Conservation (phyloP, 306 rosid species). For the Gastrolobium bilobum region DNA sequence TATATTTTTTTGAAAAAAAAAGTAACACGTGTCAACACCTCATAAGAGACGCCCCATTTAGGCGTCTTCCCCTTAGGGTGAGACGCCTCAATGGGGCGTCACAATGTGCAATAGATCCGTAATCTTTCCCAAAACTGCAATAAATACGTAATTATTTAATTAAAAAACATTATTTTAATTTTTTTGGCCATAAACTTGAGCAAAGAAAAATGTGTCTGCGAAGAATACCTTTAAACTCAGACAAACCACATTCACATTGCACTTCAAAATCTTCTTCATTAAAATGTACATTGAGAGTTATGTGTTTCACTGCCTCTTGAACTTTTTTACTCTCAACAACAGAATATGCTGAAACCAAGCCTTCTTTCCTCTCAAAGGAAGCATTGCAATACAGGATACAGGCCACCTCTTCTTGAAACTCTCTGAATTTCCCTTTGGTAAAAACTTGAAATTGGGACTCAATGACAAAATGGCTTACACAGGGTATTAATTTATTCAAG, state of each 20-base stretch:
- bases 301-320: background rate
- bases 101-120: too few relatives aligned
- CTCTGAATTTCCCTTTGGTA: constrained; percentile 27
- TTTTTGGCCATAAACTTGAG: too few relatives aligned
- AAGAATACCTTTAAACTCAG: constrained; percentile 43
- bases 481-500: background rate
- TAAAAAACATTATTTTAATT: too few relatives aligned
- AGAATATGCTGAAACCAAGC: constrained; percentile 6
- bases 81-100: too few relatives aligned
- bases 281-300: background rate
- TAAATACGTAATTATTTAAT: too few relatives aligned
- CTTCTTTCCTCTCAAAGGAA: constrained; percentile 1
- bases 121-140: too few relatives aligned
- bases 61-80: too few relatives aligned
- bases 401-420: background rate
- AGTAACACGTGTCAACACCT: too few relatives aligned
- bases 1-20: too few relatives aligned
- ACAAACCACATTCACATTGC: constrained; percentile 33
- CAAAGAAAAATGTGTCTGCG: constrained; percentile 38
- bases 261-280: constrained; percentile 32
- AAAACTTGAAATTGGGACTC: constrained; percentile 6
- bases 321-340: background rate
- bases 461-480: constrained; percentile 13
- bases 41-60: too few relatives aligned
- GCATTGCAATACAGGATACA: background rate